These are phyloP conservation scores for Millerago galiae DNA, from an alignment of 805 yeast genomes.

Conservation along the genomic window DNA sequence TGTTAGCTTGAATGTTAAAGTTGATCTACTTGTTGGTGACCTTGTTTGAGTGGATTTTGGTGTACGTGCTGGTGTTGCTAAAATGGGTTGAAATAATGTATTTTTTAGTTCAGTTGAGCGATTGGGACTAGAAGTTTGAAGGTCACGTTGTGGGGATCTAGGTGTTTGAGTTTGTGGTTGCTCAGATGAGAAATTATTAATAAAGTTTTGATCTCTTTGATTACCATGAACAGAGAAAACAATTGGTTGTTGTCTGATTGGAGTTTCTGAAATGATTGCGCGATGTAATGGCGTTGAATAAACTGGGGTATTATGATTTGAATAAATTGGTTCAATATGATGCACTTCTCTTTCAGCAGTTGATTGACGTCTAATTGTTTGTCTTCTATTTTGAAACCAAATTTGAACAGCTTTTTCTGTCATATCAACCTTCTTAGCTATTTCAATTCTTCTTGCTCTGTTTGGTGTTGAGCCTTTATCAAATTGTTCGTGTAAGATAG, in stretches of 20 bases:
- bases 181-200: background rate
- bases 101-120: background rate
- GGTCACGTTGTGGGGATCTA: background rate
- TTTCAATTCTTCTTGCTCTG: constrained; percentile 63
- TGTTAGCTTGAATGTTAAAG: constrained; percentile 19
- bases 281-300: constrained; percentile 3
- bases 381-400: constrained; percentile 97
- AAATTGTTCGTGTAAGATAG: constrained; percentile 77
- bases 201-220: background rate
- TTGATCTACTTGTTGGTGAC: constrained; percentile 9
- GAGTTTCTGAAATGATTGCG: background rate
- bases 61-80: constrained; percentile 18
- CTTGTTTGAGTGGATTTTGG: constrained; percentile 1
- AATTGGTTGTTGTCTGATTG: constrained; percentile 9
- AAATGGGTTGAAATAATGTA: background rate
- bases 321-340: constrained; percentile 21
- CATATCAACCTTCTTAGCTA: constrained; percentile 82
- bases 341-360: constrained; percentile 24
- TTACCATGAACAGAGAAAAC: background rate
- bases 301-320: background rate
- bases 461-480: constrained; percentile 74
- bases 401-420: constrained; percentile 97
- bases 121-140: background rate
- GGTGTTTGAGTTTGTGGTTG: background rate
- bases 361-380: constrained; percentile 57